These are phyloP conservation scores for Kodamaea nitidulidarum DNA, from an alignment of 805 yeast genomes.

Conservation along the genomic window DNA sequence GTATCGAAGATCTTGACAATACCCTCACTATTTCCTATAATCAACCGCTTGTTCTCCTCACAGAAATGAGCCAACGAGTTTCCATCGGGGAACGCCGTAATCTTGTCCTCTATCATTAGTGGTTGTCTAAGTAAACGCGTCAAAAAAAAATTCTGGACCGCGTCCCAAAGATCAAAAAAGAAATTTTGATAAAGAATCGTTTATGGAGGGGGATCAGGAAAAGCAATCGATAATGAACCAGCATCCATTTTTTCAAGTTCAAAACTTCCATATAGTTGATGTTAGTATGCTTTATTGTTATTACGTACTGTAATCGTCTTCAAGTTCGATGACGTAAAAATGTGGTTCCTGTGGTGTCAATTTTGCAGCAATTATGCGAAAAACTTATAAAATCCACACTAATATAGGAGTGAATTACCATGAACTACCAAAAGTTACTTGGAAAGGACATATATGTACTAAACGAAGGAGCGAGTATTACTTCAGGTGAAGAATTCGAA, in stretches of 20 bases:
- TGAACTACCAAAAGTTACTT: constrained; percentile 3
- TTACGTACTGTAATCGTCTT: too few relatives aligned
- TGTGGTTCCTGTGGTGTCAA: constrained; percentile 4
- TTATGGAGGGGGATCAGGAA: too few relatives aligned
- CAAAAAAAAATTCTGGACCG: neutral
- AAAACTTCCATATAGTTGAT: neutral
- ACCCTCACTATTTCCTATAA: constrained; percentile 54
- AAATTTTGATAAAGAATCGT: too few relatives aligned
- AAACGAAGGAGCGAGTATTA: constrained; percentile 5
- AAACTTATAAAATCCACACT: neutral
- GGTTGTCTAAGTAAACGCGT: neutral
- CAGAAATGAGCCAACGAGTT: constrained; percentile 31
- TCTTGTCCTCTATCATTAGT: constrained; percentile 13
- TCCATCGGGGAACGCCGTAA: constrained; percentile 41
- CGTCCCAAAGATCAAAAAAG: constrained; percentile 1
- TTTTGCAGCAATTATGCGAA: constrained; percentile 7
- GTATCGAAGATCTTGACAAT: constrained; percentile 48
- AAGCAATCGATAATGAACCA: too few relatives aligned
- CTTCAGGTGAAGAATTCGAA: constrained; percentile 1
- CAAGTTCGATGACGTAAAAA: too few relatives aligned
- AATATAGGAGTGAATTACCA: neutral
- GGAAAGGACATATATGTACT: neutral
- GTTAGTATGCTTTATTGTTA: too few relatives aligned
- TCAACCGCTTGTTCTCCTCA: constrained; percentile 27
- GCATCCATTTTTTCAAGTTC: neutral